Base-by-base conservation (phyloP, 768 basidiomycete species). In the Boletus pseudo-olivaceus region DNA sequence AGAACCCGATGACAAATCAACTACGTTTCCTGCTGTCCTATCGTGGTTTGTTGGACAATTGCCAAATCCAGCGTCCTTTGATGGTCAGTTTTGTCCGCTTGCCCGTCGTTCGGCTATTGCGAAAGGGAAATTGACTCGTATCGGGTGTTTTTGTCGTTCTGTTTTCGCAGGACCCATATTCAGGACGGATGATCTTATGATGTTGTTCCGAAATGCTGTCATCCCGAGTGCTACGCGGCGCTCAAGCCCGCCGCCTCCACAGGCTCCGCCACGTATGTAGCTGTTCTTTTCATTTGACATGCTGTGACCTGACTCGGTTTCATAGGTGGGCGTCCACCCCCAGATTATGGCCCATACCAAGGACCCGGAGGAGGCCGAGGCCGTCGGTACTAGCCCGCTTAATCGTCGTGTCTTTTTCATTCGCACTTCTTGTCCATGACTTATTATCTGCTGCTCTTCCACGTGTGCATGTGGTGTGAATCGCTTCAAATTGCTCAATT, bases 151-250 rank as follows among this genome's bases (percentile, higher is more conserved):
- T 54, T 50, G 35, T 51, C 54, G 49, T 30, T 51, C 59, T 26
- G 34, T 51, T 32, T 32, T 56, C 48, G 20, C 60, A 95, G 93
- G 93, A 5, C 94, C 94, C 9, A 81, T 92, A 37, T 96, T 96
- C 74, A 79, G 90, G 53, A 87, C 88, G 1, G 94, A 97, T 30
- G 93, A 96, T 69, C 75, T 96, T 37, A 87, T 98, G 84, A 85
- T 87, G 56, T 65, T 93, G 30, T 87, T 97, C 70, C 79, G 84
- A 34, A 89, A 83, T 63, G 88, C 90, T 45, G 83, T 88, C 32
- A 90, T 93, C 51, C 90, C 92, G 1, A 85, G 83, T 54, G 78
- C 68, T 12, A 72, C 64, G 53, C 53, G 67, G 43, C 75, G 79
- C 58, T 72, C 78, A 4, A 80, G 80, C 49, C 82, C 85, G 12